phyloP scores from a whole-genome alignment of 768 basidiomycete genomes.

The Strobilomyces confusus region DNA sequence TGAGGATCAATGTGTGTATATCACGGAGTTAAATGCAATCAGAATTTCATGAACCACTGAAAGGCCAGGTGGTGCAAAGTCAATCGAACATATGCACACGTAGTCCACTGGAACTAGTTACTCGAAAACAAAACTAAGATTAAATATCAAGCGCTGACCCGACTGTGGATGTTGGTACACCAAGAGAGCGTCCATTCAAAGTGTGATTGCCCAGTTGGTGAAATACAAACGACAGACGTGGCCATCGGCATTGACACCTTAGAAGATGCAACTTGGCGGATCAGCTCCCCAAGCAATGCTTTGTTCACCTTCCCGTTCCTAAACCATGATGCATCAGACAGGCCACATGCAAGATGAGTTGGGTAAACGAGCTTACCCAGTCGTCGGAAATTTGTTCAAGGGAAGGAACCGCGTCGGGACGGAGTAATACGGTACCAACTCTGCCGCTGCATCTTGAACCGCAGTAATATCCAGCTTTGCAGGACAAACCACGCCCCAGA shows the following conservation, averaged over 20 bases:
- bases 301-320: not conserved
- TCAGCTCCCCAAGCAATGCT: not conserved
- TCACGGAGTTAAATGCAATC: no score
- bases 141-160: not conserved
- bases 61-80: no score
- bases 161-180: not conserved
- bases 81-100: no score
- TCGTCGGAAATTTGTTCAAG: not conserved
- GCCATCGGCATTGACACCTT: not conserved
- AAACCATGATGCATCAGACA: not conserved
- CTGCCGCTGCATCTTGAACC: not conserved
- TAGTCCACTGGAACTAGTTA: no score
- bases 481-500: not conserved
- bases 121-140: not conserved
- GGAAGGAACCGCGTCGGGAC: not conserved
- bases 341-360: not conserved
- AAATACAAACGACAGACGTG: not conserved
- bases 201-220: not conserved
- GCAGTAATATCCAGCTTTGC: not conserved
- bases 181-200: not conserved
- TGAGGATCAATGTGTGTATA: no score
- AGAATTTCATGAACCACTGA: no score
- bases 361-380: not conserved
- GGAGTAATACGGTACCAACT: not conserved
- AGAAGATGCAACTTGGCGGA: not conserved